Evolutionary conservation across 2,329 filamentous ascomycete genomes (phyloP).

Genomic region (Moelleriella libera): DNA sequence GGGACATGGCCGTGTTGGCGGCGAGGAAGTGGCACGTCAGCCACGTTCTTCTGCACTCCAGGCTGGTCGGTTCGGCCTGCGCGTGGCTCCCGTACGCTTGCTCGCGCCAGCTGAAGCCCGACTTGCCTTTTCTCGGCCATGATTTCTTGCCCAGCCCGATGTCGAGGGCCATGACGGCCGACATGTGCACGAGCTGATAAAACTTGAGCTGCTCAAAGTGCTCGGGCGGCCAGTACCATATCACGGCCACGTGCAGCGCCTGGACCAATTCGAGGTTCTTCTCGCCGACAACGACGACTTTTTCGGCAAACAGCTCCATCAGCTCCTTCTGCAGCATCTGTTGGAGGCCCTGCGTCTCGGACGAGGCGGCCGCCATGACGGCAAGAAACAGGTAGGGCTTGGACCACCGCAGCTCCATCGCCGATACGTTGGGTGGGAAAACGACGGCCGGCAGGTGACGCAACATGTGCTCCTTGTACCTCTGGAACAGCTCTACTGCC

Average conservation of each 20-base stretch:
- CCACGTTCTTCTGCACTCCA: slow-evolving; percentile 44
- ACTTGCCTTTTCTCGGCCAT: slow-evolving; percentile 7
- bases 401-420: slow-evolving; percentile 37
- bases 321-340: slow-evolving; percentile 51
- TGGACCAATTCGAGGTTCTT: slow-evolving; percentile 78
- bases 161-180: slow-evolving; percentile 70
- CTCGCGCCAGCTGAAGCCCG: slow-evolving; percentile 21
- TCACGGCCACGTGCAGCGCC: slow-evolving; percentile 56
- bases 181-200: slow-evolving; percentile 73
- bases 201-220: slow-evolving; percentile 80
- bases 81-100: slow-evolving; percentile 24
- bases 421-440: slow-evolving; percentile 38
- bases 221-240: slow-evolving; percentile 78
- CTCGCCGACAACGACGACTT: slow-evolving; percentile 58
- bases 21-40: slow-evolving; percentile 45
- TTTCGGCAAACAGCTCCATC: slow-evolving; percentile 60
- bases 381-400: slow-evolving; percentile 59
- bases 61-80: slow-evolving; percentile 34
- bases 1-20: slow-evolving; percentile 44
- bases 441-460: slow-evolving; percentile 49
- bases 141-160: slow-evolving; percentile 51
- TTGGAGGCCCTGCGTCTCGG: slow-evolving; percentile 42
- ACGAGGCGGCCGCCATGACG: slow-evolving; percentile 51
- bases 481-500: slow-evolving; percentile 39
- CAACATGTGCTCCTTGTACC: slow-evolving; percentile 46